Conservation (phyloP, 805 yeast species). For the Kodamaea lidongshanica region DNA sequence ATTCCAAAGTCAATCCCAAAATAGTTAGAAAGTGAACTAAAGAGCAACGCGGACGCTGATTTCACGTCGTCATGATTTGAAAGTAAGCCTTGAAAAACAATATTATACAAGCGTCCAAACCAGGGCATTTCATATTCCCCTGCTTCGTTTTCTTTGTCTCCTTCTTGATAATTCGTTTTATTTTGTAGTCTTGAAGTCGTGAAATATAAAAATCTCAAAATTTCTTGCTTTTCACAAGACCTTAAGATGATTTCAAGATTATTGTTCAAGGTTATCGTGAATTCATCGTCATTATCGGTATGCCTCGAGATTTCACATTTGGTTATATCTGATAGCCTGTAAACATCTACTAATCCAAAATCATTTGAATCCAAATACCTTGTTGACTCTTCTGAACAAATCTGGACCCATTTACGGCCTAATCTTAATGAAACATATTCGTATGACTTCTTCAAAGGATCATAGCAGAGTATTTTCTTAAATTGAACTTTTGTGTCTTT, state of each 20-base stretch:
- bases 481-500: constrained; percentile 34
- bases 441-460: constrained; percentile 42
- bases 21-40: constrained; percentile 55
- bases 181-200: constrained; percentile 51
- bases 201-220: constrained; percentile 64
- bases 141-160: constrained; percentile 12
- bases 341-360: constrained; percentile 31
- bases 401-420: constrained; percentile 64
- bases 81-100: constrained; percentile 64
- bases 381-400: constrained; percentile 22
- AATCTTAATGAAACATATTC: constrained; percentile 58
- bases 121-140: constrained; percentile 29
- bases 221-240: constrained; percentile 44
- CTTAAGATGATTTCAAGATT: constrained; percentile 24
- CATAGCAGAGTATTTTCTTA: constrained; percentile 39
- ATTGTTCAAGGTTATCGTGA: constrained; percentile 26
- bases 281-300: constrained; percentile 27
- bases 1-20: constrained; percentile 58
- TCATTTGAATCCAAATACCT: constrained; percentile 16
- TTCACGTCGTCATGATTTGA: constrained; percentile 54
- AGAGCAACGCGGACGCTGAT: constrained; percentile 54
- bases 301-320: constrained; percentile 30
- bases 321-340: constrained; percentile 26
- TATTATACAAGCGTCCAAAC: constrained; percentile 57
- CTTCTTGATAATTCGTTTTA: constrained; percentile 17